Conservation (phyloP, 768 basidiomycete species). For the Lactarius evosmus region DNA sequence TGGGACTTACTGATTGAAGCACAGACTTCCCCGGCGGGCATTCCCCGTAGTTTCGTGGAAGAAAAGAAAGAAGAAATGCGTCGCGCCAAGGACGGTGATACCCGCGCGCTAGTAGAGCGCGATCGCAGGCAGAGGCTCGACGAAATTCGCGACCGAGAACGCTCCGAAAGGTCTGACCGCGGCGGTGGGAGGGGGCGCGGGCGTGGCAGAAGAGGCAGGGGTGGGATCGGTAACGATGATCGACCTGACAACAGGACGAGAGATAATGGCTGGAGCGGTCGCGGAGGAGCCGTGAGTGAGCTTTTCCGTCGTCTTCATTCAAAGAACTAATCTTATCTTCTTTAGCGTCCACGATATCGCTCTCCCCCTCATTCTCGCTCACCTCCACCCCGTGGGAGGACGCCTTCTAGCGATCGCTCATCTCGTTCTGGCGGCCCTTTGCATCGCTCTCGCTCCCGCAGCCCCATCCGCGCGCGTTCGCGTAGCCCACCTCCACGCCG, state of each 20-base stretch:
- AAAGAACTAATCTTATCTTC: constrained; percentile 27
- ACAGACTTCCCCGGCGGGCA: constrained; percentile 81
- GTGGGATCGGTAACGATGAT: constrained; percentile 45
- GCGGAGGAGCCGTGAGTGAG: constrained; percentile 54
- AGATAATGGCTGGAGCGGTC: constrained; percentile 64
- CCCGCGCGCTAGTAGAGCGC: constrained; percentile 62
- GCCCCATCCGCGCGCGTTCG: constrained; percentile 27
- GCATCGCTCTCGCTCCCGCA: constrained; percentile 34
- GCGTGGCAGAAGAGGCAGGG: constrained; percentile 46
- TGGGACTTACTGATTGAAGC: constrained; percentile 95
- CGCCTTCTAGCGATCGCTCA: constrained; percentile 36
- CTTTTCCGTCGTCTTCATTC: constrained; percentile 24
- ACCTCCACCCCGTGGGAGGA: constrained; percentile 31
- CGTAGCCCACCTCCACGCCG: constrained; percentile 26
- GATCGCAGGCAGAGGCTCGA: constrained; percentile 67
- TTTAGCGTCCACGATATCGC: constrained; percentile 40
- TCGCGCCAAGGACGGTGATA: constrained; percentile 59
- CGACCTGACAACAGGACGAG: constrained; percentile 42
- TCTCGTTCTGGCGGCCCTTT: constrained; percentile 43
- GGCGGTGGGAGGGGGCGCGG: constrained; percentile 61
- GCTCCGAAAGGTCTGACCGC: constrained; percentile 42
- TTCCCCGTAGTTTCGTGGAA: constrained; percentile 87
- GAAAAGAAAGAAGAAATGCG: constrained; percentile 91
- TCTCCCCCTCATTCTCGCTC: constrained; percentile 41
- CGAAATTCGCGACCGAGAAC: constrained; percentile 63